Evolutionary conservation across 805 yeast genomes (phyloP).

Genomic region (Tetrapisispora iriomotensis): DNA sequence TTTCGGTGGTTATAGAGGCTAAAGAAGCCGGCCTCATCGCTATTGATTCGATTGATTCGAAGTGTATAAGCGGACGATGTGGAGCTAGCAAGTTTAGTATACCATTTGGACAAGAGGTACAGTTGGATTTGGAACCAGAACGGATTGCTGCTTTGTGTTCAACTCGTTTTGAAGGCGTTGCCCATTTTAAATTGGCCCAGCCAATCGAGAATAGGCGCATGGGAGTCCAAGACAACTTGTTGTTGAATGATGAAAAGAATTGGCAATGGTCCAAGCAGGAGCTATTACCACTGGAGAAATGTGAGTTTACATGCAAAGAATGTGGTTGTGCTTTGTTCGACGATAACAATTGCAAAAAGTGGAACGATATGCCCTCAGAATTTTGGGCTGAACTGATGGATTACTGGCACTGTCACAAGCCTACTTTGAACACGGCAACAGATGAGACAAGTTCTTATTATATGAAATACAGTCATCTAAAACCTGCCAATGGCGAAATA

Average conservation of each 20-base stretch:
- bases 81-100: background rate
- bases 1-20: slow-evolving; percentile 14
- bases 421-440: slow-evolving; percentile 23
- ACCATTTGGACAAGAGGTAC: slow-evolving; percentile 6
- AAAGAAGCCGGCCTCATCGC: background rate
- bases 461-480: slow-evolving; percentile 13
- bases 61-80: background rate
- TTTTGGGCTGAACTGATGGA: slow-evolving; percentile 94
- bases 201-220: too few species aligned
- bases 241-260: slow-evolving; percentile 8
- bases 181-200: background rate
- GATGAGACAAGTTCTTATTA: slow-evolving; percentile 8
- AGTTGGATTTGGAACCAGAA: background rate
- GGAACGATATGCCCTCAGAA: slow-evolving; percentile 75
- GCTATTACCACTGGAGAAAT: slow-evolving; percentile 5
- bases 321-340: slow-evolving; percentile 10
- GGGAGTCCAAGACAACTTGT: background rate
- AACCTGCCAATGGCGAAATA: slow-evolving; percentile 20
- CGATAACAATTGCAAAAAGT: slow-evolving; percentile 9
- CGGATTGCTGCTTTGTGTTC: background rate
- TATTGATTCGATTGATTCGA: background rate
- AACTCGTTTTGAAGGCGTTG: background rate
- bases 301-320: slow-evolving; percentile 9
- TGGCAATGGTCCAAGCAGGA: slow-evolving; percentile 21
- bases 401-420: slow-evolving; percentile 95